These are phyloP conservation scores for Limonium bicolor DNA, from an alignment of 148 eudicot genomes.

Conservation along the genomic window DNA sequence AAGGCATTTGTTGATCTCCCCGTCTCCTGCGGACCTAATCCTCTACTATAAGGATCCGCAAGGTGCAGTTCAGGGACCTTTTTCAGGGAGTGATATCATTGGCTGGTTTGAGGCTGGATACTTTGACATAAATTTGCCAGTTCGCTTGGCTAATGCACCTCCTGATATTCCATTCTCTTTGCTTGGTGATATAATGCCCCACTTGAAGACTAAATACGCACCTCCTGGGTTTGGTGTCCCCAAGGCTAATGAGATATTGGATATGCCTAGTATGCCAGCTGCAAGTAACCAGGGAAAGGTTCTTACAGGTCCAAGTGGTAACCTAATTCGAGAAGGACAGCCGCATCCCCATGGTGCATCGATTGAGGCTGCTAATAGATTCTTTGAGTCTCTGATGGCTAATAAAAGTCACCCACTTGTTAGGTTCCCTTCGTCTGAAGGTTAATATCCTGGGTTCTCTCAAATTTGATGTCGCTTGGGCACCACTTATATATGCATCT, in stretches of 20 bases:
- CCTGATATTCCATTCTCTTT: slow-evolving; percentile 43
- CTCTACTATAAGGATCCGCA: slow-evolving; percentile 74
- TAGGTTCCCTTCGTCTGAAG: slow-evolving; percentile 53
- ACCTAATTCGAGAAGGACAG: slow-evolving; percentile 28
- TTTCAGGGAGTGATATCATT: slow-evolving; percentile 78
- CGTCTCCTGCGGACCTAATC: slow-evolving; percentile 54
- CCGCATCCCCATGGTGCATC: slow-evolving; percentile 29
- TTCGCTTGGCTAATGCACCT: slow-evolving; percentile 63
- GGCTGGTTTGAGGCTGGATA: slow-evolving; percentile 95
- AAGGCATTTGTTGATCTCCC: slow-evolving; percentile 24
- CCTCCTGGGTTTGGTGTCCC: slow-evolving; percentile 64
- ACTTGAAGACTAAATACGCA: slow-evolving; percentile 25
- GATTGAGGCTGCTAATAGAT: slow-evolving; percentile 69
- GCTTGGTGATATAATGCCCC: slow-evolving; percentile 75
- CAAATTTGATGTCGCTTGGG: no score
- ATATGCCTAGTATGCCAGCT: slow-evolving; percentile 30
- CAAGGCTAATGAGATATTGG: slow-evolving; percentile 37
- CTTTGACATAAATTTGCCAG: slow-evolving; percentile 68
- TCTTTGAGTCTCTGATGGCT: slow-evolving; percentile 83
- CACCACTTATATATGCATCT: no score
- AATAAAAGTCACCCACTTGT: slow-evolving; percentile 30
- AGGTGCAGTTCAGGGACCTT: slow-evolving; percentile 85
- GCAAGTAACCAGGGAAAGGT: slow-evolving; percentile 31
- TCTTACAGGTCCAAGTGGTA: slow-evolving; percentile 26
- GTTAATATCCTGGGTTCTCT: no score